A percentile compares a stretch with the other conserved stretches of the same genome.
Evolutionary conservation across 495 filamentous ascomycete species (phyloP).

Genomic region (Podospora tetraspora): DNA sequence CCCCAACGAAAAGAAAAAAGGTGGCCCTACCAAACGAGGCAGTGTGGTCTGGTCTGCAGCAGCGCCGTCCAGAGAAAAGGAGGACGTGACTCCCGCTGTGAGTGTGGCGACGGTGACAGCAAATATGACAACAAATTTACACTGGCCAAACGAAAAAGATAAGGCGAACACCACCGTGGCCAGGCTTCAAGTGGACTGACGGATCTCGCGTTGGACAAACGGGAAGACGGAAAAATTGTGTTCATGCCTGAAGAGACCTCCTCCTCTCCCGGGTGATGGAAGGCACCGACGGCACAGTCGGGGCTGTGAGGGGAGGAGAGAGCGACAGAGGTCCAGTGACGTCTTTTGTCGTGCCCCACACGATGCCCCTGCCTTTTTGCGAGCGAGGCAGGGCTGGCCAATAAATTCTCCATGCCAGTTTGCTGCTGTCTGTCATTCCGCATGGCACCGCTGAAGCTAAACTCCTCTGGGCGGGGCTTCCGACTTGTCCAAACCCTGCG

Average conservation of each 20-base stretch:
- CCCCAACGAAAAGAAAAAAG: not conserved
- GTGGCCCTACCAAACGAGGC: not conserved
- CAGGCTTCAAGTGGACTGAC: not conserved
- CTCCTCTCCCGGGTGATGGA: not conserved
- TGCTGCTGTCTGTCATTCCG: not conserved
- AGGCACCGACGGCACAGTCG: not conserved
- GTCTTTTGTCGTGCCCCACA: not conserved
- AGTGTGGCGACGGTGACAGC: not conserved
- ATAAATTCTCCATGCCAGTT: not conserved
- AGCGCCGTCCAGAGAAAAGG: not conserved
- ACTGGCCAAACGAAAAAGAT: not conserved
- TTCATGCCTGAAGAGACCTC: not conserved
- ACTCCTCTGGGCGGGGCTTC: not conserved
- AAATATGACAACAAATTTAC: not conserved
- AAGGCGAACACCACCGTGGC: not conserved
- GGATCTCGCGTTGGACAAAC: not conserved
- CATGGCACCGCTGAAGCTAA: not conserved
- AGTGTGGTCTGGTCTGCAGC: not conserved
- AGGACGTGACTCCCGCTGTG: not conserved
- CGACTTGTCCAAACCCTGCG: not conserved
- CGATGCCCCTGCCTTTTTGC: not conserved
- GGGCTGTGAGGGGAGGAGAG: not conserved
- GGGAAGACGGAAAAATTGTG: not conserved
- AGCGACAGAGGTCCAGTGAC: not conserved
- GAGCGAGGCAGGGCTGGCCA: constrained; percentile 9